Base-by-base conservation (phyloP, 1,284 basidiomycete species). In the Rhodotorula mucilaginosa region DNA sequence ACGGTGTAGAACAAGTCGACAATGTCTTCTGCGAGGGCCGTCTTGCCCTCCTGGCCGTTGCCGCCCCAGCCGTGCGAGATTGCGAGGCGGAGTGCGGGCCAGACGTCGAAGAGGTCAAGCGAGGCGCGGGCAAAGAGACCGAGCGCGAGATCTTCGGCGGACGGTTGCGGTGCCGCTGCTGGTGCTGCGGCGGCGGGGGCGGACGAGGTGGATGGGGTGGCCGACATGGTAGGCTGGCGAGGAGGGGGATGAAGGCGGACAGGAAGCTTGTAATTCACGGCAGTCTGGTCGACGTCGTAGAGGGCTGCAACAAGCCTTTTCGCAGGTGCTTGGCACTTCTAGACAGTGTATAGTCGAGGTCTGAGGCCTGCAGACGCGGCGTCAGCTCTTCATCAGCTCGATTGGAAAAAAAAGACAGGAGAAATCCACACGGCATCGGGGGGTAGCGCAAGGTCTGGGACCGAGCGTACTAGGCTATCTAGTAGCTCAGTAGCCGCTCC, bases 11-110 rank as follows among this genome's bases (percentile, higher is more conserved):
- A 88, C 77, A 96, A 85, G 60, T 87, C 87, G 26, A 90, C 90
- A 39, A 96, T 84, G 65, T 94, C 93, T 73, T 87, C 85, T 3
- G 84, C 83, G 12, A 87, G 88, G 85, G 5, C 91, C n/a, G 18
- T 58, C 66, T 58, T 51, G 52, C 34, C 58, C 54, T 57, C 26
- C 3, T 16, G 31, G 34, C 64, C 92, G 39, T 63, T 26, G 48
- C 58, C 57, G 56, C 92, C 93, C 92, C 92, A 94, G 74, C 83
- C 82, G 78, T 93, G 87, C 68, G 89, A 86, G 54, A 95, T 87
- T 46, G 93, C 92, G 78, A 94, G 84, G 60, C 89, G 88, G 57
- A 96, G 86, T 3, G 88, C 90, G 54, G 90, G 87, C 93, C 93
- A 96, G 71, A 88, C 83, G 34, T 86, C 84, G 65, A 96, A 85